Base-by-base conservation (phyloP, 148 eudicot species). In the Limonium bicolor region DNA sequence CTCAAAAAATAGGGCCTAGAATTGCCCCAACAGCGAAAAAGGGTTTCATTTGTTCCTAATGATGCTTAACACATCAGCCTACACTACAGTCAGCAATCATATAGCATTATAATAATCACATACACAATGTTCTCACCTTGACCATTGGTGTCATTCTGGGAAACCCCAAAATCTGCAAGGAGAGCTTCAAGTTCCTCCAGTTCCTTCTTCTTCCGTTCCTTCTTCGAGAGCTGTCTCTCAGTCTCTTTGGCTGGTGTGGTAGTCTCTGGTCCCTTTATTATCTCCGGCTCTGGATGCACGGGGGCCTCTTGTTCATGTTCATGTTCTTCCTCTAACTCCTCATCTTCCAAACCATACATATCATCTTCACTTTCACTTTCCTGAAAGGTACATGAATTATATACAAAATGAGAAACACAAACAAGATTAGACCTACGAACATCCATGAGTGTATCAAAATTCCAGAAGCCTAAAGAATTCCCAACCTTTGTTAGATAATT, bases 311-410 rank as follows among this genome's bases (percentile, higher is more conserved):
- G 48, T 56, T 84, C 97, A 53, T 70, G 77, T 33, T 90, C 97
- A 68, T 88, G 83, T 20, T 83, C 95, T 16, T 90, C 87, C 41
- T 84, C 97, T n/a, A 64, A 51, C 27, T 80, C 99, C 38, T 90
- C 94, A 57, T 88, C 92, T 48, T 56, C 76, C 46, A 80, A 68
- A 65, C 81, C 95, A 48, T 76, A 72, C 68, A 67, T 66, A 29
- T 88, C 97, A 33, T 80, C 95, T 59, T 84, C 99, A 71, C 99
- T 90, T 67, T 84, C 99, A 67, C 85, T 84, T 64, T 80, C 88
- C 99, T 90, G 71, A 42, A 35, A 51, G n/a, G 27, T 27, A n/a
- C 20, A 14, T 19, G 25, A 17, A 24, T 38, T 17, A 7, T 4
- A 16, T 15, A 35, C 38, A 10, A 35, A n/a, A n/a, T n/a, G n/a